Evolutionary conservation across 2,329 filamentous ascomycete genomes (phyloP).

Genomic region (Nothophoma quercina): DNA sequence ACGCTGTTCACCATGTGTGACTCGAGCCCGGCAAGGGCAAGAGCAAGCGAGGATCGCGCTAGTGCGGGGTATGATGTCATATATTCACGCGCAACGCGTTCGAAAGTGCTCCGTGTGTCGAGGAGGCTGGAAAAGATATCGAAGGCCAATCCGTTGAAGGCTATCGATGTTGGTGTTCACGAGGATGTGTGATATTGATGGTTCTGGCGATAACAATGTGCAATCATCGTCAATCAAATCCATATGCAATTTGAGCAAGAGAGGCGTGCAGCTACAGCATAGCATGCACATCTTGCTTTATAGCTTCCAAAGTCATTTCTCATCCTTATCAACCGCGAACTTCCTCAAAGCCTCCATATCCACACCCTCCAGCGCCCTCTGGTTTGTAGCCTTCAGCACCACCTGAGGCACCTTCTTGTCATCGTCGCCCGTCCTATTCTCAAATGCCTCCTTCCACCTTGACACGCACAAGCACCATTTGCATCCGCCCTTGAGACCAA

Average conservation of each 20-base stretch:
- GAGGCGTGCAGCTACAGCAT: no score
- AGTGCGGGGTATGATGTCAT: conserved; percentile 16
- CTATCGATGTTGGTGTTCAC: no score
- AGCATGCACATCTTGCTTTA: not conserved
- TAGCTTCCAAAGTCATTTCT: not conserved
- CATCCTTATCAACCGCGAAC: conserved; percentile 55
- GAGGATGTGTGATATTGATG: not conserved
- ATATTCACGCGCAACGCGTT: conserved; percentile 4
- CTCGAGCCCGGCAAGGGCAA: not conserved
- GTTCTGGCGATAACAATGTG: no score
- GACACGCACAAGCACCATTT: conserved; percentile 70
- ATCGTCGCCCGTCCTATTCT: conserved; percentile 59
- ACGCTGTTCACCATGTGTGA: not conserved
- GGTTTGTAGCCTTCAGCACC: conserved; percentile 61
- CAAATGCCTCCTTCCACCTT: conserved; percentile 67
- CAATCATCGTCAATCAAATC: no score
- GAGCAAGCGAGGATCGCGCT: not conserved
- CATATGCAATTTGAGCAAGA: no score
- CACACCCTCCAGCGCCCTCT: conserved; percentile 59
- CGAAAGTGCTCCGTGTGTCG: not conserved
- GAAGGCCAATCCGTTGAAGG: no score
- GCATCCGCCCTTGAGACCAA: conserved; percentile 65
- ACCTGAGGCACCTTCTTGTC: conserved; percentile 58
- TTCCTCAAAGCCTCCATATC: conserved; percentile 58
- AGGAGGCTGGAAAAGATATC: no score